phyloP scores from a whole-genome alignment of 2,329 filamentous ascomycete genomes.

The Colletotrichum viniferum region DNA sequence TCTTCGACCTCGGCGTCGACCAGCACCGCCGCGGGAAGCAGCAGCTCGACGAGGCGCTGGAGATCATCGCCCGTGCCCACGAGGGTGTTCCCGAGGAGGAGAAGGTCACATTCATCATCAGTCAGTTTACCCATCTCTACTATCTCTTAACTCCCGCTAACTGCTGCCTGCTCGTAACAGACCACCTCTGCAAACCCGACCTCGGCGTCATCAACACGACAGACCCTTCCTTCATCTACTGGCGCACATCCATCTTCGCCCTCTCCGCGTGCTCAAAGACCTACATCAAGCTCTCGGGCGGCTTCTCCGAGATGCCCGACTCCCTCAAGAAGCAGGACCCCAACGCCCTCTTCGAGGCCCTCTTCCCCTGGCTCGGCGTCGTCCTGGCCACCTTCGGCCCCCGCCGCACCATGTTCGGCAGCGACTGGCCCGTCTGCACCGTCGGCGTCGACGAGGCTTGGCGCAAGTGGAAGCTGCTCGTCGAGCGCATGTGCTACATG shows the following conservation, averaged over 20 bases:
- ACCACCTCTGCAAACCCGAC: conserved; percentile 91
- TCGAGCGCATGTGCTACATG: conserved; percentile 70
- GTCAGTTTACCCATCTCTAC: conserved; percentile 48
- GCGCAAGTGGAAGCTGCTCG: conserved; percentile 75
- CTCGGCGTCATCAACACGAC: conserved; percentile 65
- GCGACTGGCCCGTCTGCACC: conserved; percentile 93
- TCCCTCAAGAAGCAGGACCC: conserved; percentile 52
- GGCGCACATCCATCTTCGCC: conserved; percentile 70
- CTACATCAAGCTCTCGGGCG: conserved; percentile 93
- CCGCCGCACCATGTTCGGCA: conserved; percentile 82
- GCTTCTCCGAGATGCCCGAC: conserved; percentile 75
- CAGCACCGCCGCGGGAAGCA: conserved; percentile 75
- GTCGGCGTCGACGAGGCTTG: conserved; percentile 65
- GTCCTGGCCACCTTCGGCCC: conserved; percentile 76
- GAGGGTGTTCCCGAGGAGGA: conserved; percentile 62
- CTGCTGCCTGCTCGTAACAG: conserved; percentile 42
- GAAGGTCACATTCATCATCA: conserved; percentile 71
- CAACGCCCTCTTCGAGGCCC: conserved; percentile 64
- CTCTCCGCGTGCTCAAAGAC: conserved; percentile 68
- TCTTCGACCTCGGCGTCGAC: conserved; percentile 87
- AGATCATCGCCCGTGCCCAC: conserved; percentile 73
- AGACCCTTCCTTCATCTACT: conserved; percentile 67
- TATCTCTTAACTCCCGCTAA: background rate
- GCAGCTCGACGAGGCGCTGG: conserved; percentile 73
- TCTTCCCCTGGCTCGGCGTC: conserved; percentile 74